A percentile compares a stretch with the other conserved stretches of the same genome.
phyloP scores from a whole-genome alignment of 1,284 basidiomycete species.

The Tremellales sp. region DNA sequence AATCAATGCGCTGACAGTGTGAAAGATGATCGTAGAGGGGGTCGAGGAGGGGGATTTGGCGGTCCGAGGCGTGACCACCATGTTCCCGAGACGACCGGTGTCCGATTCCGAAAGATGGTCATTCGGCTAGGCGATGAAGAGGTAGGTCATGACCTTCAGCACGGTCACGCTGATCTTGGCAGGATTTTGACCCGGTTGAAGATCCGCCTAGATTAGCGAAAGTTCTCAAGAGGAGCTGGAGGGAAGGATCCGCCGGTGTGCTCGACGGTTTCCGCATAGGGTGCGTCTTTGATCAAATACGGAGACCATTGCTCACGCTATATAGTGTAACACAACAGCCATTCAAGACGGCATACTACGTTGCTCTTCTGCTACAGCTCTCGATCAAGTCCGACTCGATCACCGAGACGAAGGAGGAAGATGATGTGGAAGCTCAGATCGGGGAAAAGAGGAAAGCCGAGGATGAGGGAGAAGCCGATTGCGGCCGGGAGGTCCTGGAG shows the following conservation, averaged over 20 bases:
- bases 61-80: slow-evolving; percentile 24
- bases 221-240: slow-evolving; percentile 62
- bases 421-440: slow-evolving; percentile 7
- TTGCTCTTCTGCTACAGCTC: slow-evolving; percentile 69
- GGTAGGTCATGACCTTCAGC: slow-evolving; percentile 53
- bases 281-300: slow-evolving; percentile 47
- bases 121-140: slow-evolving; percentile 72
- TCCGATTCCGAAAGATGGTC: slow-evolving; percentile 64
- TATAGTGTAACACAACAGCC: slow-evolving; percentile 76
- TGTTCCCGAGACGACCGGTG: slow-evolving; percentile 62
- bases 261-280: slow-evolving; percentile 67
- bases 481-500: slow-evolving; percentile 66
- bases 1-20: not conserved
- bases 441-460: slow-evolving; percentile 22
- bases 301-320: not conserved
- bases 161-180: not conserved
- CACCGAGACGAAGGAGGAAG: slow-evolving; percentile 45
- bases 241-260: slow-evolving; percentile 58
- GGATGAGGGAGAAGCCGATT: slow-evolving; percentile 7
- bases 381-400: slow-evolving; percentile 49
- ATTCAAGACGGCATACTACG: slow-evolving; percentile 84
- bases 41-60: slow-evolving; percentile 17
- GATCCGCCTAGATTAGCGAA: slow-evolving; percentile 64
- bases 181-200: slow-evolving; percentile 55
- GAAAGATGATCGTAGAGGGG: slow-evolving; percentile 4